Percentiles rank a stretch among this genome's conserved stretches.
phyloP scores from a whole-genome alignment of 208 protist genomes.

The Leishmania arabica region DNA sequence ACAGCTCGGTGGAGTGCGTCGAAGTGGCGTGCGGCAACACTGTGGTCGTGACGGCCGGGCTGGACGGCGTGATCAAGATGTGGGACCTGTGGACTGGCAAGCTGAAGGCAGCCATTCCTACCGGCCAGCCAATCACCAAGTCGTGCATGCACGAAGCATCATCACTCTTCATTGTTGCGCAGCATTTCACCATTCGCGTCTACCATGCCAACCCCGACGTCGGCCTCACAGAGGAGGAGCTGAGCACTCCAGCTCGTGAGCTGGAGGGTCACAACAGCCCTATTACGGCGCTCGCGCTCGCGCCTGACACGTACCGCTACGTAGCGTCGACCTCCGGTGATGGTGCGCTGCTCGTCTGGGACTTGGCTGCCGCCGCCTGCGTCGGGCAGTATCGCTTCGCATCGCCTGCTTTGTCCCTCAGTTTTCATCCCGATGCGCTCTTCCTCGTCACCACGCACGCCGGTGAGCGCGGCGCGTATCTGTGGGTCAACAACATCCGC shows the following conservation, averaged over 20 bases:
- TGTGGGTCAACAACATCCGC: constrained; percentile 91
- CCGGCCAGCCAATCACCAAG: constrained; percentile 57
- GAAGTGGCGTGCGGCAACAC: constrained; percentile 79
- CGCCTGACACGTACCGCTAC: constrained; percentile 77
- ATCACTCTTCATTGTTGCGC: constrained; percentile 74
- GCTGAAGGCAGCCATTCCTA: constrained; percentile 45
- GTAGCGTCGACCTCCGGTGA: constrained; percentile 76
- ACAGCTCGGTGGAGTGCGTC: constrained; percentile 73
- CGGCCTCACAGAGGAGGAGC: constrained; percentile 34
- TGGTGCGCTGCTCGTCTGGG: constrained; percentile 80
- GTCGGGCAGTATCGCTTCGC: constrained; percentile 85
- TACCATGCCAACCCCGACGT: constrained; percentile 82
- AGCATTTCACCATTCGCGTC: constrained; percentile 72
- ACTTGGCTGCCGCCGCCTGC: constrained; percentile 80
- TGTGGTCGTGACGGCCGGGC: constrained; percentile 67
- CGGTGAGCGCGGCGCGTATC: constrained; percentile 78
- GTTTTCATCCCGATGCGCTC: constrained; percentile 84
- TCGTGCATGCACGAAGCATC: constrained; percentile 77
- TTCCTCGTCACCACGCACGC: constrained; percentile 87
- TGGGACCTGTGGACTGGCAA: constrained; percentile 62
- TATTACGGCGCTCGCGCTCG: constrained; percentile 80
- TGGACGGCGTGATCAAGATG: constrained; percentile 80
- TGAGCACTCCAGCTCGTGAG: constrained; percentile 66
- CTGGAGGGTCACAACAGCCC: constrained; percentile 80
- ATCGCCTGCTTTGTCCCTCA: constrained; percentile 74